phyloP scores from a whole-genome alignment of 257 asterid genomes.

The Solanum ossicruentum region DNA sequence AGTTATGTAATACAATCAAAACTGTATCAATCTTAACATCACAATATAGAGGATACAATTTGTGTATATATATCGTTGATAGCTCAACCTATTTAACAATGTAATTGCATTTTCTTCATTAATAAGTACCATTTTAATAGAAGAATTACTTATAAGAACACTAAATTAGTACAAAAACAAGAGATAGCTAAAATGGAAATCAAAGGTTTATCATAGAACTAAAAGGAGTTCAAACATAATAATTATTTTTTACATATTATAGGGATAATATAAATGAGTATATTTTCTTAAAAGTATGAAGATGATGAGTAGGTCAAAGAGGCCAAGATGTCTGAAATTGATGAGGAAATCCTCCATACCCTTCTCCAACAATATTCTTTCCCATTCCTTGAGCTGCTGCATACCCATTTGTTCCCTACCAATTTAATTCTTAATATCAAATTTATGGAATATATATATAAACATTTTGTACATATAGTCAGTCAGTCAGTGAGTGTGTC shows the following conservation, averaged over 20 bases:
- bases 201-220: not conserved
- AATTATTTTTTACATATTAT: not conserved
- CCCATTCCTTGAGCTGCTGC: slow-evolving; percentile 66
- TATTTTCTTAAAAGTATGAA: not conserved
- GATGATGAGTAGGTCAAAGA: slow-evolving; percentile 13
- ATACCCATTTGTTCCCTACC: slow-evolving; percentile 47
- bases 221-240: not conserved
- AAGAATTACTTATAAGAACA: not conserved
- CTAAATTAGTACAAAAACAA: not conserved
- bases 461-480: too few species aligned
- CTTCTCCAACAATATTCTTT: slow-evolving; percentile 31
- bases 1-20: not conserved
- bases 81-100: not conserved
- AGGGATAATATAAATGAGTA: not conserved
- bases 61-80: not conserved
- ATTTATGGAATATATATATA: not conserved
- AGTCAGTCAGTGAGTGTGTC: not conserved
- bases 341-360: slow-evolving; percentile 53
- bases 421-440: not conserved
- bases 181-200: not conserved
- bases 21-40: not conserved
- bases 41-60: not conserved
- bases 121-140: not conserved
- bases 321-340: slow-evolving; percentile 67
- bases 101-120: not conserved